Base-by-base conservation (phyloP, 345 rosid genomes). In the Populus davidiana region DNA sequence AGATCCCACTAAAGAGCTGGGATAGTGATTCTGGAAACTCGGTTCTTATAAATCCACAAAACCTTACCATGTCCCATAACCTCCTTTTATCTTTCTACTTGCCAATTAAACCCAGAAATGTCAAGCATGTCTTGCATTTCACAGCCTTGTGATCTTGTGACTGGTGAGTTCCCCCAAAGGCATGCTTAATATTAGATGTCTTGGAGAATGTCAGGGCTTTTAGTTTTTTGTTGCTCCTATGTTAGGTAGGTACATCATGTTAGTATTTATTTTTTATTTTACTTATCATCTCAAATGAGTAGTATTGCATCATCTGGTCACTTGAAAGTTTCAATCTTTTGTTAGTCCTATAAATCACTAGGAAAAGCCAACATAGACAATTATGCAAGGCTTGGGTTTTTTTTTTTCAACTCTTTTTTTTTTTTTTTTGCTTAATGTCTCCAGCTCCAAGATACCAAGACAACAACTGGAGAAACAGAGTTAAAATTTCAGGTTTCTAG, bases 401-500 rank as follows among this genome's bases (percentile, higher is more conserved):
- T 54, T 35, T 8, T 72, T 62, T 8, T 18, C 5, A 27, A 63
- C n/a, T 25, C 49, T 21, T 20, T 66, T 31, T 18, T 75, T 31
- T 18, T 75, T 44, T 44, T 62, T 63, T 66, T 78, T 71, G 1
- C 18, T 74, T 71, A 7, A 49, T 49, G 63, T 78, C 62, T 64
- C 49, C 85, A 89, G 94, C 90, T 89, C 62, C 92, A 87, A 81
- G 92, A 86, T 77, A 72, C 84, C 16, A 87, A 85, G 79, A 85
- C 85, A 31, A 69, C 85, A 71, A 77, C 90, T 21, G 92, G 94
- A 59, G 91, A 89, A 76, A 84, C 88, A 41, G 91, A 87, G 75
- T 89, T 90, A 70, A 90, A 87, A 76, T 89, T 90, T 81, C 94
- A 89, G 84, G 92, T 89, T 39, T 90, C 92, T 11, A 85, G 84